These are phyloP conservation scores for Rhizophagus clarus DNA, from an alignment of 192 early-diverging fungal species.

Conservation along the genomic window DNA sequence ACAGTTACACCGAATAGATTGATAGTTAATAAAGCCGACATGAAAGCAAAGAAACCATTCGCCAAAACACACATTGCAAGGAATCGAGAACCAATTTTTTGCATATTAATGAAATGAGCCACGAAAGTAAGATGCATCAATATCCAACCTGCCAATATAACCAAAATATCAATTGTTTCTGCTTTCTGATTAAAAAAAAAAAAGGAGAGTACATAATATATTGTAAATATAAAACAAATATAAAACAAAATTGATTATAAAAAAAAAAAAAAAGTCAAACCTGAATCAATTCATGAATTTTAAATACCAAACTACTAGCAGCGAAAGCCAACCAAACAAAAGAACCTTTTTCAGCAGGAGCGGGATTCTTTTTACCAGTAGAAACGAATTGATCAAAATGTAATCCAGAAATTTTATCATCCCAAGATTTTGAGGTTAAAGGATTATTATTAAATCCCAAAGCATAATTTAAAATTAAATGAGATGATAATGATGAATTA, in stretches of 20 bases:
- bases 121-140: constrained; percentile 83
- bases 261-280: constrained; percentile 32
- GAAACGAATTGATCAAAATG: constrained; percentile 34
- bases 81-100: constrained; percentile 78
- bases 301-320: constrained; percentile 55
- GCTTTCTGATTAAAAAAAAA: constrained; percentile 53
- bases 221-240: no score
- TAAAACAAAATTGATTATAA: not conserved
- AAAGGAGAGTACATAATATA: no score
- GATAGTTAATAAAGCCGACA: constrained; percentile 70
- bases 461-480: constrained; percentile 53
- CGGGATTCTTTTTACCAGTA: constrained; percentile 37
- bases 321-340: constrained; percentile 57
- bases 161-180: constrained; percentile 74
- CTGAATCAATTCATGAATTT: constrained; percentile 66
- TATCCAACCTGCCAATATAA: constrained; percentile 76
- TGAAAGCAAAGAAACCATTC: constrained; percentile 77
- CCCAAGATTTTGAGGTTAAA: constrained; percentile 52
- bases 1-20: constrained; percentile 69
- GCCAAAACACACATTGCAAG: constrained; percentile 67
- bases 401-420: constrained; percentile 52
- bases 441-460: constrained; percentile 53
- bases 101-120: constrained; percentile 82
- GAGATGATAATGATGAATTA: not conserved
- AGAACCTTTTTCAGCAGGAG: constrained; percentile 48